Conservation (phyloP, 2,329 filamentous ascomycete species). For the Trichoderma arundinaceum region DNA sequence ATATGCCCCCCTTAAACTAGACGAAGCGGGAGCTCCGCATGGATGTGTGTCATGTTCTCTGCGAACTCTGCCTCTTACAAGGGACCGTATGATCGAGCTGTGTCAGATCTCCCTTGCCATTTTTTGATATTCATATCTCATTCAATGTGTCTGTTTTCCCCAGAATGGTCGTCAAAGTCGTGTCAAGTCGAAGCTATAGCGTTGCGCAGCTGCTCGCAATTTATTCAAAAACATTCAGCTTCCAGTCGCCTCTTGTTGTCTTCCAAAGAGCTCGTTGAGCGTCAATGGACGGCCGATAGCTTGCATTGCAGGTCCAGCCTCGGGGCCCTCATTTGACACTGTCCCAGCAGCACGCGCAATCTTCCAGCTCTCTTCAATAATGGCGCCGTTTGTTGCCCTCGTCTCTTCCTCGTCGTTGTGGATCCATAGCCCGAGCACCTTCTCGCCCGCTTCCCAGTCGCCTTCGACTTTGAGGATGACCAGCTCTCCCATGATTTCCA, state of each 20-base stretch:
- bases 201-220: not conserved
- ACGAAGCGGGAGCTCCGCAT: not conserved
- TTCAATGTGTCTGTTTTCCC: not conserved
- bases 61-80: not conserved
- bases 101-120: not conserved
- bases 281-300: conserved; percentile 53
- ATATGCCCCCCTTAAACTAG: not conserved
- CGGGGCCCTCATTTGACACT: conserved; percentile 41
- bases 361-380: conserved; percentile 53
- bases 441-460: conserved; percentile 44
- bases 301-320: conserved; percentile 51
- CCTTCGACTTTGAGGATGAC: conserved; percentile 55
- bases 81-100: not conserved
- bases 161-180: not conserved
- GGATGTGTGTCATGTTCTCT: not conserved
- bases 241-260: conserved; percentile 36
- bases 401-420: conserved; percentile 57
- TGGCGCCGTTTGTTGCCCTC: conserved; percentile 48
- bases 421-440: conserved; percentile 61
- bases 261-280: conserved; percentile 53
- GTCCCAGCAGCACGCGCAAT: conserved; percentile 42
- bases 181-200: not conserved
- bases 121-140: not conserved
- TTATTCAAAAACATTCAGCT: not conserved
- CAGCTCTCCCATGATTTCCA: conserved; percentile 66